These are phyloP conservation scores for Hypomyces perniciosus DNA, from an alignment of 2,329 filamentous ascomycete genomes.

Conservation along the genomic window DNA sequence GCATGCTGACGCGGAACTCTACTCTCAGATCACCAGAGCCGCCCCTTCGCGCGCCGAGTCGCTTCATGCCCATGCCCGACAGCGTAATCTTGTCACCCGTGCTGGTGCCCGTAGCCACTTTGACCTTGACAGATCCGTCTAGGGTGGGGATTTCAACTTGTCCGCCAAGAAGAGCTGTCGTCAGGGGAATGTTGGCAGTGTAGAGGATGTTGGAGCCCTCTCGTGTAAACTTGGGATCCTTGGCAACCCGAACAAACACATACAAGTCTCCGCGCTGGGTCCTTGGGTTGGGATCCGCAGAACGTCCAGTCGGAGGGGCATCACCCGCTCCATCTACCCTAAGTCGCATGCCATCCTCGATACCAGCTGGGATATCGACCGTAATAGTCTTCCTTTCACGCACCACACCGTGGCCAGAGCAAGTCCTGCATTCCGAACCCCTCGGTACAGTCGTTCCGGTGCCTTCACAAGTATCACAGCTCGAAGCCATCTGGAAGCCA, in stretches of 20 bases:
- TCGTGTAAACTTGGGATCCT: constrained; percentile 84
- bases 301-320: constrained; percentile 68
- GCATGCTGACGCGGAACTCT: constrained; percentile 92
- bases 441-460: constrained; percentile 69
- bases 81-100: constrained; percentile 90
- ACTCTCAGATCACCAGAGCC: constrained; percentile 78
- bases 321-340: constrained; percentile 83
- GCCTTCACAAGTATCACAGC: constrained; percentile 76
- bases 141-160: constrained; percentile 86
- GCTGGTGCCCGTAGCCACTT: constrained; percentile 83
- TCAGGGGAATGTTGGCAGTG: constrained; percentile 84
- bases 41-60: constrained; percentile 61
- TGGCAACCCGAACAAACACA: constrained; percentile 81
- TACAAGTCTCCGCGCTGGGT: constrained; percentile 82
- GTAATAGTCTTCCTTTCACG: constrained; percentile 77
- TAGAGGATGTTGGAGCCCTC: constrained; percentile 86
- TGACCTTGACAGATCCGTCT: constrained; percentile 83
- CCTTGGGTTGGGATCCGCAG: constrained; percentile 55
- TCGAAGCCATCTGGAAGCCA: constrained; percentile 93
- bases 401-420: constrained; percentile 76
- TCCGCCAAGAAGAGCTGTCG: constrained; percentile 86
- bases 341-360: constrained; percentile 94
- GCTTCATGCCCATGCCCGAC: constrained; percentile 89
- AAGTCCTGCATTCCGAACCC: constrained; percentile 74
- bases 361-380: constrained; percentile 88